Base-by-base conservation (phyloP, 2,329 filamentous ascomycete genomes). In the Rhinocladiella mackenziei region DNA sequence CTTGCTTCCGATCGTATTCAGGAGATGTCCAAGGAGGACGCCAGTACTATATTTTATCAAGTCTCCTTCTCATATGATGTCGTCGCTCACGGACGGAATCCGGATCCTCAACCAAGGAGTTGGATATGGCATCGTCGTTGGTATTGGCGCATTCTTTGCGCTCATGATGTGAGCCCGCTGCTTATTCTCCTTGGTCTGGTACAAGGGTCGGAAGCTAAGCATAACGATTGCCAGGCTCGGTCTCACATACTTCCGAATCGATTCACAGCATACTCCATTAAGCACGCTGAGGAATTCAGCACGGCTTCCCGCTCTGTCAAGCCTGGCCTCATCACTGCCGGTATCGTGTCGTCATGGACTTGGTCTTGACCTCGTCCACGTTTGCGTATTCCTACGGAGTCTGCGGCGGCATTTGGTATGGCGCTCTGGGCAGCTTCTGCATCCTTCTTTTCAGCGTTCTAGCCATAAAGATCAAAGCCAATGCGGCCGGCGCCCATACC, bases 281-380 rank as follows among this genome's bases (percentile, higher is more conserved):
- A 94, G 62, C 94, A 88, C 0, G 89, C 84, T 0, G 89, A 94
- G 68, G 91, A 89, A 80, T 94, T 94, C 73, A 89, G 78, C 54
- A 94, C 88, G 0, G 89, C 89, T 34, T 87, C 87, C 14, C 75
- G 89, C 48, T 88, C 84, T 2, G 86, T 95, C 54, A 94, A 94
- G 62, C 88, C 86, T 3, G 89, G 89, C 23, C 74, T 95, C 8
- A 87, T 94, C 1, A 85, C 86, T 7, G 86, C 86, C 2, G 89
- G 87, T 9, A 88, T 94, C 11, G 86, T 94, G 2, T 89, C 84
- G 10, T 88, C 84, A 2, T 95, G 89, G 89, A 94, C 88, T 0
- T 94, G 88, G 50, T 38, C 50, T 8, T 46, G 2, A 86, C 91
- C 60, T 84, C 78, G 2, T 82, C 85, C 1, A 78, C 81, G 11